Base-by-base conservation (phyloP, 768 basidiomycete species). In the Suillus lakei region DNA sequence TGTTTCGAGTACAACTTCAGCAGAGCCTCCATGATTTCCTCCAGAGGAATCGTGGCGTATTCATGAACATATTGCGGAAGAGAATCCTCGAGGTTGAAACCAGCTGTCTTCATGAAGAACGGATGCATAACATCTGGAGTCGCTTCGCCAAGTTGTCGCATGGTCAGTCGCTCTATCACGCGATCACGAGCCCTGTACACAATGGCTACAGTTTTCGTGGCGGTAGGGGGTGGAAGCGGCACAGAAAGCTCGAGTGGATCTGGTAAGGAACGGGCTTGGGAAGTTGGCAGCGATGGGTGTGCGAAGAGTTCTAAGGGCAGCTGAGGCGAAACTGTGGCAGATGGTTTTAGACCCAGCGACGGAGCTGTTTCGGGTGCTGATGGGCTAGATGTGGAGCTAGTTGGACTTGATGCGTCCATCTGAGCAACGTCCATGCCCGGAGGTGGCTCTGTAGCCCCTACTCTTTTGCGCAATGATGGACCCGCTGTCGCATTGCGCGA, bases 51-150 rank as follows among this genome's bases (percentile, higher is more conserved):
- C n/a, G 92, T 90, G 7, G 91, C 94, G 67, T 92, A 95, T 75
- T 96, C 93, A 64, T 95, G 86, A 43, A 95, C 91, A 70, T 93
- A 94, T 68, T 92, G 91, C 15, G 93, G 93, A n/a, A 95, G 73
- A 0, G 91, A 89, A 67, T 93, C 92, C 73, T 93, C 91, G 59
- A 95, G 77, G 72, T 87, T 93, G 79, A 95, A 92, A 0, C 92
- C 91, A 2, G 91, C 88, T 72, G 88, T 91, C 71, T 93, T 90
- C 86, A 90, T 91, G 78, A 93, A 93, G 77, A 92, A 92, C 3
- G 91, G 91, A 74, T 91, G 91, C 91, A 91, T 91, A 26, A 93
- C 90, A 70, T 93, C 91, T 1, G 93, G 92, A 0, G 92, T 93
- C n/a, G 91, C 92, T 74, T 95, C 91, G 38, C 93, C 94, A 15